Conservation (phyloP, 768 basidiomycete species). For the Candolleomyces eurysporus region DNA sequence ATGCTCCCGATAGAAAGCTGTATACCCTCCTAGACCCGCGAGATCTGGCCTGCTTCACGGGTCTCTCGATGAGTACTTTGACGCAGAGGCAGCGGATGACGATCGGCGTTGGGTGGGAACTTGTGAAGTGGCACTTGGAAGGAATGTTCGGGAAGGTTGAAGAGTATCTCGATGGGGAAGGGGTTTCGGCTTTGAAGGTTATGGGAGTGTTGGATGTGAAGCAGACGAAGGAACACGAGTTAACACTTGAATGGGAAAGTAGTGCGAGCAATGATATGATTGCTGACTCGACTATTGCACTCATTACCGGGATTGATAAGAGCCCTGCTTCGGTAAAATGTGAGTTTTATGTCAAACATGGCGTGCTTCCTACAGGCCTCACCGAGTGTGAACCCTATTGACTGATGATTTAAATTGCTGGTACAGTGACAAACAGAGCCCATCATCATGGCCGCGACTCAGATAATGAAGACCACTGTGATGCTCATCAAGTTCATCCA, state of each 20-base stretch:
- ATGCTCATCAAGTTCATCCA: conserved; percentile 42
- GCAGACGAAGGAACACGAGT: conserved; percentile 69
- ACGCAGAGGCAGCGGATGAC: conserved; percentile 83
- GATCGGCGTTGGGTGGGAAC: conserved; percentile 89
- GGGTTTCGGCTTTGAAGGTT: conserved; percentile 54
- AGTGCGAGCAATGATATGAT: conserved; percentile 98
- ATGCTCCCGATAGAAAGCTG: conserved; percentile 57
- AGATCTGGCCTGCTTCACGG: conserved; percentile 92
- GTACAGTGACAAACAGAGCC: conserved; percentile 55
- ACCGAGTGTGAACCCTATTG: not conserved
- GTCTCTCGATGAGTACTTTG: conserved; percentile 86
- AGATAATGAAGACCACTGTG: conserved; percentile 31
- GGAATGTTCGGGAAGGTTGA: conserved; percentile 91
- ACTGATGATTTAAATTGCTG: not conserved
- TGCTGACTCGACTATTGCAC: conserved; percentile 89
- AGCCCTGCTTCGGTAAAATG: conserved; percentile 96
- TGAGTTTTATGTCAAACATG: conserved; percentile 36
- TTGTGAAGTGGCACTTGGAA: conserved; percentile 94
- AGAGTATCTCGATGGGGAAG: conserved; percentile 69
- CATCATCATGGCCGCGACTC: conserved; percentile 44
- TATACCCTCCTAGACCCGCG: conserved; percentile 95
- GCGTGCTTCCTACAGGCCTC: not conserved
- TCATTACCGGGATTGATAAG: conserved; percentile 90
- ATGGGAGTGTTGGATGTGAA: conserved; percentile 93
- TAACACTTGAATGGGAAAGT: conserved; percentile 93